Evolutionary conservation across 148 eudicot genomes (phyloP).

Genomic region (Amaranthus palmeri): DNA sequence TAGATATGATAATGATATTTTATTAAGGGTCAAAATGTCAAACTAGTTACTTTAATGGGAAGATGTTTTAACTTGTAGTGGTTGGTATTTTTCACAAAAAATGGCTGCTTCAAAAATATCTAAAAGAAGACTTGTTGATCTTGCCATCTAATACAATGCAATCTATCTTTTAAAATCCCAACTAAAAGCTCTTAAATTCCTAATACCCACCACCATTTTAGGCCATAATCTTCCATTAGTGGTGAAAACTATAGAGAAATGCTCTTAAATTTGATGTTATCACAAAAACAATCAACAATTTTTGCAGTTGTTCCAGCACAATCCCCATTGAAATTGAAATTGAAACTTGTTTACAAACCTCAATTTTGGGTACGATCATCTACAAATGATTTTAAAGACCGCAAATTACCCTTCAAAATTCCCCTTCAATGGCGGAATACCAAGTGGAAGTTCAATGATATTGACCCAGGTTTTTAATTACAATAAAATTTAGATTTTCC

Average conservation of each 20-base stretch:
- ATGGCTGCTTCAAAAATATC: too few relatives aligned
- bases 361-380: slow-evolving; percentile 18
- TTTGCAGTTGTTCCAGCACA: slow-evolving; percentile 26
- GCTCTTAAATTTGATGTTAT: slow-evolving; percentile 4
- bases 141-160: too few relatives aligned
- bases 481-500: not conserved
- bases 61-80: too few relatives aligned
- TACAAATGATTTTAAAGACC: slow-evolving; percentile 23
- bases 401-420: slow-evolving; percentile 22
- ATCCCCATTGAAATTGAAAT: slow-evolving; percentile 9
- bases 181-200: too few relatives aligned
- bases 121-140: too few relatives aligned
- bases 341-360: not conserved
- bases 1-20: too few relatives aligned
- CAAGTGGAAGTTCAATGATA: slow-evolving; percentile 22
- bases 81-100: too few relatives aligned
- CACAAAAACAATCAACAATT: slow-evolving; percentile 8
- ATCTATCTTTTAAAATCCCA: too few relatives aligned
- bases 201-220: not conserved
- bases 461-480: slow-evolving; percentile 20
- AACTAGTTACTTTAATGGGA: too few relatives aligned
- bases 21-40: too few relatives aligned
- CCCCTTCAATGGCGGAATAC: slow-evolving; percentile 23
- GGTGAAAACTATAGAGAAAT: too few relatives aligned
- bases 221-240: too few relatives aligned